These are phyloP conservation scores for Tilletia caries DNA, from an alignment of 1,284 basidiomycete genomes.

Conservation along the genomic window DNA sequence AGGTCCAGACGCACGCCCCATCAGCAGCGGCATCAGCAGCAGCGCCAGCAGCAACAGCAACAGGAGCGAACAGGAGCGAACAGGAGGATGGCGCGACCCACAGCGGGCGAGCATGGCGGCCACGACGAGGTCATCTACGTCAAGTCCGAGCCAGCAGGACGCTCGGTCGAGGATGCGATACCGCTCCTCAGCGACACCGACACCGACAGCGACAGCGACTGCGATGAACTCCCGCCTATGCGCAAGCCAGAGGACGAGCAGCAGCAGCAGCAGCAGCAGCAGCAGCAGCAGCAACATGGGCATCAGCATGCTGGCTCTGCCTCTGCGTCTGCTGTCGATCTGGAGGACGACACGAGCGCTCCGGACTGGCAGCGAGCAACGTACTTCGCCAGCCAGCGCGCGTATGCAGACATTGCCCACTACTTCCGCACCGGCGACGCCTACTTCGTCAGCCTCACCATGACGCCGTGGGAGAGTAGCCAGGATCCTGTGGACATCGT, in stretches of 20 bases:
- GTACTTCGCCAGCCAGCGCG: conserved; percentile 8
- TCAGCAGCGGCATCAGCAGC: no score
- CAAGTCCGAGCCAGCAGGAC: no score
- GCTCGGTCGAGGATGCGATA: background rate
- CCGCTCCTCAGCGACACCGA: background rate
- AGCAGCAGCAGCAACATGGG: background rate
- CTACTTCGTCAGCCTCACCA: background rate
- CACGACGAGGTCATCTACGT: no score
- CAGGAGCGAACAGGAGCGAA: no score
- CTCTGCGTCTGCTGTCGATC: background rate
- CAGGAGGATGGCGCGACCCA: no score
- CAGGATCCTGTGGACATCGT: background rate
- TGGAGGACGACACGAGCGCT: background rate
- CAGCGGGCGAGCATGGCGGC: no score
- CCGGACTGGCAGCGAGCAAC: conserved; percentile 2
- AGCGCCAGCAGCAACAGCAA: no score
- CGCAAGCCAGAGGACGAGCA: background rate
- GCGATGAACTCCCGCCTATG: background rate
- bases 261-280: background rate
- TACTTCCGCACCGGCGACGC: conserved; percentile 5
- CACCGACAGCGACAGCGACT: background rate
- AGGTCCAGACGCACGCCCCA: no score
- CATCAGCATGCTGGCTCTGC: background rate
- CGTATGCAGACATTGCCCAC: background rate
- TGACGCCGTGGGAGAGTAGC: background rate